Evolutionary conservation across 2,329 filamentous ascomycete genomes (phyloP), one percentile per base, ranked within the genome.

Genomic region (Colletotrichum tofieldiae): DNA sequence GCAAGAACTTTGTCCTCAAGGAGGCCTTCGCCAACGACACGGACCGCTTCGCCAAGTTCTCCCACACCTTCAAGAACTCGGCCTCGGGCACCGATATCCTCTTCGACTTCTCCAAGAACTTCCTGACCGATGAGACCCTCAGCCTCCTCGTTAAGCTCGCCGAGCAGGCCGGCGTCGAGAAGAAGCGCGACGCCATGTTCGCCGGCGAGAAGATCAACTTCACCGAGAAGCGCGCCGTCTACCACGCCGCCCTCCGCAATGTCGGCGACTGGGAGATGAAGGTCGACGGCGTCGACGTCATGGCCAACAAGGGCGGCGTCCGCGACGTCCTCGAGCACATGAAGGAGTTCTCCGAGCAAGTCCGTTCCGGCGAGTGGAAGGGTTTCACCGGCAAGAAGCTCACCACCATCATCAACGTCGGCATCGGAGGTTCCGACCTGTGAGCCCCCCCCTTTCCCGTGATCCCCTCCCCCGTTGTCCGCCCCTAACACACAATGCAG

Each of bases 41-140:
- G 61, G 82, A 93, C 81, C 94, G 96, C 75, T 98, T 98, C 87
- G 85, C 92, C 80, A 97, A 96, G 85, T 95, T 98, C 87, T 93
- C 92, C 81, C 93, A 92, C 82, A 94, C 90, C 79, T 95, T 97
- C 84, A 87, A 91, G 39, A 95, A 94, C 84, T 83, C 89, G 65
- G 92, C 93, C 77, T 94, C 97, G 79, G 89, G 89, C 79, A 92
- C 91, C 77, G 94, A 98, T 76, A 96, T 97, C 79, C 90, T 99
- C 75, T 99, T 98, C 84, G 96, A 99, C 85, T 99, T 98, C 86
- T 96, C 93, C 87, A 99, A 99, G 91, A 99, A 99, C 90, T 95
- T 99, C 84, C 84, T 98, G 79, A 96, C 93, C 74, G 94, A 98
- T 77, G 95, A 98, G 85, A 98, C 96, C 5, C 87, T 98, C 63